Percentiles rank a stretch among this genome's conserved stretches.
Conservation (phyloP, 352 stramenopile species). For the Globisporangium middletonii region DNA sequence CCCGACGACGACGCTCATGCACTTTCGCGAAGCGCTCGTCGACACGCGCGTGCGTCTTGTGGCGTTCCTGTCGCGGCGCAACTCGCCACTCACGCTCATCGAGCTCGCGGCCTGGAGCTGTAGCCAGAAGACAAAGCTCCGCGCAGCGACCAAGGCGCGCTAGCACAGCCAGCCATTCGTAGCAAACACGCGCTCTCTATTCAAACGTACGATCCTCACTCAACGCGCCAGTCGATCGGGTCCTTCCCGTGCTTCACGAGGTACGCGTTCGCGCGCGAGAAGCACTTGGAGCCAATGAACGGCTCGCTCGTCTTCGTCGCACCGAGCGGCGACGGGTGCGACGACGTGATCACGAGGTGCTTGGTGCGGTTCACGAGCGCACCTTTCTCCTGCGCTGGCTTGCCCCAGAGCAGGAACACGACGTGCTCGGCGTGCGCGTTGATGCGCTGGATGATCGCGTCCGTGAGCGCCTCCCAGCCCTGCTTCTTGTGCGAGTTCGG, state of each 20-base stretch:
- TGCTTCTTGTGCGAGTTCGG: conserved; percentile 94
- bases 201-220: not conserved
- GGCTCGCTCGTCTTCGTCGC: conserved; percentile 94
- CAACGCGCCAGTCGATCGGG: conserved; percentile 77
- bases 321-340: conserved; percentile 92
- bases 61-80: conserved; percentile 38
- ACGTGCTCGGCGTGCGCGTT: conserved; percentile 78
- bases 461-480: conserved; percentile 97
- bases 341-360: conserved; percentile 85
- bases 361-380: conserved; percentile 70
- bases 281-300: conserved; percentile 94
- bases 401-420: conserved; percentile 99
- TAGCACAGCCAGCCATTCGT: conserved; percentile 1
- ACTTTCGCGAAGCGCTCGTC: conserved; percentile 52
- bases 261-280: conserved; percentile 80
- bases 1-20: conserved; percentile 48
- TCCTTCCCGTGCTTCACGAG: conserved; percentile 70
- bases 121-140: conserved; percentile 18
- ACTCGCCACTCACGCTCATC: conserved; percentile 35
- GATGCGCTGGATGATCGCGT: conserved; percentile 89
- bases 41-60: conserved; percentile 43
- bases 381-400: conserved; percentile 88
- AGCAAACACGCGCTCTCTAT: not conserved
- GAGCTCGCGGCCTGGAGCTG: conserved; percentile 49
- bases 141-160: conserved; percentile 6